Evolutionary conservation across 1,284 basidiomycete species (phyloP).

Genomic region (Paramarasmius palmivorus): DNA sequence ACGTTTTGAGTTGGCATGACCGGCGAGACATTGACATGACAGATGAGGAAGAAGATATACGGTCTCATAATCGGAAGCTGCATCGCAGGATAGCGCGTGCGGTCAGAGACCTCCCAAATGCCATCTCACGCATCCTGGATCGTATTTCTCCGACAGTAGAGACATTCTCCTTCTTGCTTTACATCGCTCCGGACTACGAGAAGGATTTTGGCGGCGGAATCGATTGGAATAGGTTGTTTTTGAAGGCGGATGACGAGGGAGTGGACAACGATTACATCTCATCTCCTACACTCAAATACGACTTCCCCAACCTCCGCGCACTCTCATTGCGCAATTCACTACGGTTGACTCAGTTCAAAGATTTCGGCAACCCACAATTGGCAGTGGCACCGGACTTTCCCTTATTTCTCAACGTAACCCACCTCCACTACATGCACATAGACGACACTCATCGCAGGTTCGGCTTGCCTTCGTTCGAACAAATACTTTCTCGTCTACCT

Average conservation of each 20-base stretch:
- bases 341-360: too few relatives aligned
- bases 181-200: neutral
- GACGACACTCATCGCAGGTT: too few relatives aligned
- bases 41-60: conserved; percentile 9
- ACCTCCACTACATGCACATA: too few relatives aligned
- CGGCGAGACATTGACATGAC: conserved; percentile 6
- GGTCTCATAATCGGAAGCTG: conserved; percentile 5
- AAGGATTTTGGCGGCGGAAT: neutral
- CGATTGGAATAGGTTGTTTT: neutral
- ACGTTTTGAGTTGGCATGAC: too few relatives aligned
- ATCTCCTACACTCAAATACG: too few relatives aligned
- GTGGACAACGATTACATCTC: too few relatives aligned
- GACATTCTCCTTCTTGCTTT: conserved; percentile 5
- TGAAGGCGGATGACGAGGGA: neutral
- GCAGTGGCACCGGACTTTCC: too few relatives aligned
- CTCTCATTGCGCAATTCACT: too few relatives aligned
- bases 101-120: neutral
- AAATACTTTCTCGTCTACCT: neutral
- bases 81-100: neutral
- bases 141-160: conserved; percentile 3
- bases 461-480: neutral
- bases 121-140: conserved; percentile 5
- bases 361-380: too few relatives aligned
- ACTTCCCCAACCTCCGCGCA: too few relatives aligned
- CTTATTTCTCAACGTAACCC: too few relatives aligned